A percentile compares a stretch with the other conserved stretches of the same genome.
These are phyloP conservation scores for Thielaviopsis punctulata DNA, from an alignment of 2,329 filamentous ascomycete genomes.

Conservation along the genomic window DNA sequence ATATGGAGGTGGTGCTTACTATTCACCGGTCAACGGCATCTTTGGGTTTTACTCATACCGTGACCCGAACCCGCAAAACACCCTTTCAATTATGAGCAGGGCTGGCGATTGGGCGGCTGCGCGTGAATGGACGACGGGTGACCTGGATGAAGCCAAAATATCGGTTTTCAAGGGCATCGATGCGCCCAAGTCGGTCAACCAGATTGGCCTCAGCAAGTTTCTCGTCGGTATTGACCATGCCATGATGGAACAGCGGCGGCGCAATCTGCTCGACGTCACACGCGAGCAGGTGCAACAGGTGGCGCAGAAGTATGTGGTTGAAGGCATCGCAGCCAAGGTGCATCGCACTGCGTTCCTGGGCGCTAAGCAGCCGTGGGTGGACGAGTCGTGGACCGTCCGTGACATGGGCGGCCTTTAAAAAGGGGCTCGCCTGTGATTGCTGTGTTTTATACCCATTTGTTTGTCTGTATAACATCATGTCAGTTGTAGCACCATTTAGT, in stretches of 20 bases:
- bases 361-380: constrained; percentile 65
- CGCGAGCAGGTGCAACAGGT: constrained; percentile 63
- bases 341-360: constrained; percentile 61
- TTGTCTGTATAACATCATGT: constrained; percentile 6
- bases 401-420: constrained; percentile 50
- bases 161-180: constrained; percentile 86
- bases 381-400: constrained; percentile 54
- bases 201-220: constrained; percentile 77
- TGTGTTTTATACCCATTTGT: constrained; percentile 7
- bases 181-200: constrained; percentile 70
- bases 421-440: constrained; percentile 7
- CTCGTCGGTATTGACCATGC: constrained; percentile 69
- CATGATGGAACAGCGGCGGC: constrained; percentile 73
- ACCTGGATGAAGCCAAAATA: constrained; percentile 91
- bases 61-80: constrained; percentile 86
- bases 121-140: constrained; percentile 62
- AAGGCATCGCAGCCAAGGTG: constrained; percentile 39
- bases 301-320: constrained; percentile 67
- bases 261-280: constrained; percentile 73
- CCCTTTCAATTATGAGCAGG: constrained; percentile 65
- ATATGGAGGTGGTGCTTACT: constrained; percentile 82
- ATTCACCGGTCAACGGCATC: constrained; percentile 59
- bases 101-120: constrained; percentile 72
- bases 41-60: constrained; percentile 96
- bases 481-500: constrained; percentile 9